Base-by-base conservation (phyloP, 768 basidiomycete species). In the Mycena sanguinolenta region DNA sequence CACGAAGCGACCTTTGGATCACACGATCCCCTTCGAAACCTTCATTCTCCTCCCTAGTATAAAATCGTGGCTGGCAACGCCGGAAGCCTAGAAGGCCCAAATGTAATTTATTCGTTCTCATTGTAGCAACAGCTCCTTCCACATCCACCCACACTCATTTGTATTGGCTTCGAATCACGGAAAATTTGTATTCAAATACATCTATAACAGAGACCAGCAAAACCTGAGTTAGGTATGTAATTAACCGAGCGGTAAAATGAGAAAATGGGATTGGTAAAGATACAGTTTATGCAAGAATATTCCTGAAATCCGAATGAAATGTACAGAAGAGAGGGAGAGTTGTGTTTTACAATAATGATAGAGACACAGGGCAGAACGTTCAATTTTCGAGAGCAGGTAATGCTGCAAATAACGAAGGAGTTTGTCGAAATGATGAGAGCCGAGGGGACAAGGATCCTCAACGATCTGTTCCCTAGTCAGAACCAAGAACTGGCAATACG, bases 101-200 rank as follows among this genome's bases (percentile, higher is more conserved):
- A n/a, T n/a, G n/a, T n/a, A n/a, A 34, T 39, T 53, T 55, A 28
- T 57, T 7, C 62, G 60, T 39, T 57, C 34, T 23, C 4, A 32
- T 27, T 63, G 62, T 69, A 60, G 69, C 58, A 50, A 34, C 49
- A 67, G 30, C 19, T 10, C 12, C 49, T 46, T 46, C 46, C 17
- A n/a, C n/a, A 16, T 50, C 27, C 49, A 13, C 46, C 17, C 65
- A 59, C 65, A 52, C 52, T 70, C 69, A 58, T 67, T 73, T 73
- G 72, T 73, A 70, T 44, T 4, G 59, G 53, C 25, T 59, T 64
- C 28, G 34, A 46, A 30, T 28, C 50, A 53, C 17, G 52, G 38
- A 67, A 46, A 25, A 64, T 70, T n/a, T 73, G 72, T 73, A 70
- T 63, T 62, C 59, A 67, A 61, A 67, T 70, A 73, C 72, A 73